Evolutionary conservation across 2,329 filamentous ascomycete genomes (phyloP), one percentile per base, ranked within the genome.

Genomic region (Coniella vitis): DNA sequence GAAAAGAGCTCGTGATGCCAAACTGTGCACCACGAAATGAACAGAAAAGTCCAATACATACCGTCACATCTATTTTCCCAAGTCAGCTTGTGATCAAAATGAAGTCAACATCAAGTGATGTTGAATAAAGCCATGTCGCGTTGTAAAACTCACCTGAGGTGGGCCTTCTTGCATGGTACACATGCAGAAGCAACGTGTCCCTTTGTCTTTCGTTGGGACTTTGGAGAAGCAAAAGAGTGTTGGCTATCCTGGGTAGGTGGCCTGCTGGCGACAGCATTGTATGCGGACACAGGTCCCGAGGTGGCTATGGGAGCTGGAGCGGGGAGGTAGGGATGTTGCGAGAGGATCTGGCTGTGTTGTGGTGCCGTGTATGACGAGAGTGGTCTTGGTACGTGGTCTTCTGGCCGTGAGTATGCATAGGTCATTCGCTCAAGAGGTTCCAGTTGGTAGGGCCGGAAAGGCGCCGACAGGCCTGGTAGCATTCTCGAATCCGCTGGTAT

Each of bases 171-270:
- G 70, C 87, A 93, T 52, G 89, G 88, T 57, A 91, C 83, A 63
- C 87, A 93, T 21, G 87, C 87, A 32, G 86, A 90, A 44, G 86
- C 86, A 46, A 91, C 87, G 69, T 93, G 87, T 13, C 86, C 85
- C 62, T 89, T 89, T 5, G 84, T 83, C 63, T 84, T 85, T 56
- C 81, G 73, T 54, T 82, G 79, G 7, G 78, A 71, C 57, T 81
- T 83, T 2, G 79, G 76, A 35, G 79, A 81, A 10, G 70, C 67
- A 54, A 73, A 75, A 7, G 49, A 49, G 3, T 71, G 64, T 32
- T 70, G 65, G 20, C 63, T 64, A 34, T 80, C 76, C n/a, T 67
- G 61, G 8, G 65, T 61, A 49, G 65, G 59, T 13, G 69, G 63
- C 20, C 66, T 66, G 31, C 57, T 55, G 29, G 62, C 47, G 47